These are phyloP conservation scores for Panicum hallii DNA, from an alignment of 202 grass and related monocot genomes.

Conservation along the genomic window DNA sequence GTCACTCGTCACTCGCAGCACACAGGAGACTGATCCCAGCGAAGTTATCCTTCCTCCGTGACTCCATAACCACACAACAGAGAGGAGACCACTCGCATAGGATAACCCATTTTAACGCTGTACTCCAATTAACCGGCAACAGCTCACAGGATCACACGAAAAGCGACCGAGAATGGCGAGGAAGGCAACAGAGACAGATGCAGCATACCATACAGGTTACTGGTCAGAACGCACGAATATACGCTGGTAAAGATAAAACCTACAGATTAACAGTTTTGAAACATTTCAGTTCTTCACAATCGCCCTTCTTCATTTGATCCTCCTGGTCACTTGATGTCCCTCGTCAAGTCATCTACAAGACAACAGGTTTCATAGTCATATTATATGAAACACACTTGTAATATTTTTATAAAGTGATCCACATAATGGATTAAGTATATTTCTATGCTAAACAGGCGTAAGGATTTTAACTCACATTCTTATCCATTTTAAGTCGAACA, in stretches of 20 bases:
- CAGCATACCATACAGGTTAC: slow-evolving; percentile 25
- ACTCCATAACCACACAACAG: neutral
- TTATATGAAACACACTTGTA: neutral
- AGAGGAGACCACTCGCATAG: neutral
- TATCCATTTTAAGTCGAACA: neutral
- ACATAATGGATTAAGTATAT: neutral
- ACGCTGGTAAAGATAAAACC: neutral
- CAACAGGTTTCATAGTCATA: slow-evolving; percentile 27
- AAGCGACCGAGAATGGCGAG: neutral
- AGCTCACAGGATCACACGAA: slow-evolving; percentile 4
- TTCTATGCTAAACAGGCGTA: neutral
- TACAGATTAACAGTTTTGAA: neutral
- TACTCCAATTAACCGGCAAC: neutral
- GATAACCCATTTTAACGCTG: neutral
- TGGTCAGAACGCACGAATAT: slow-evolving; percentile 14
- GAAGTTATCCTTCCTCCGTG: neutral
- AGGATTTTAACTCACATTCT: neutral
- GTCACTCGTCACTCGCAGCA: neutral
- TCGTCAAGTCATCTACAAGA: slow-evolving; percentile 37
- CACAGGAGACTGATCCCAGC: neutral
- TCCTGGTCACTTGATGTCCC: neutral
- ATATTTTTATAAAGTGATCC: neutral
- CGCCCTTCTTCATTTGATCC: neutral
- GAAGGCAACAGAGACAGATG: neutral
- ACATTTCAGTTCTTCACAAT: slow-evolving; percentile 24